These are phyloP conservation scores for Plasmodium vinckei DNA, from an alignment of 169 alveolate genomes.

Conservation along the genomic window DNA sequence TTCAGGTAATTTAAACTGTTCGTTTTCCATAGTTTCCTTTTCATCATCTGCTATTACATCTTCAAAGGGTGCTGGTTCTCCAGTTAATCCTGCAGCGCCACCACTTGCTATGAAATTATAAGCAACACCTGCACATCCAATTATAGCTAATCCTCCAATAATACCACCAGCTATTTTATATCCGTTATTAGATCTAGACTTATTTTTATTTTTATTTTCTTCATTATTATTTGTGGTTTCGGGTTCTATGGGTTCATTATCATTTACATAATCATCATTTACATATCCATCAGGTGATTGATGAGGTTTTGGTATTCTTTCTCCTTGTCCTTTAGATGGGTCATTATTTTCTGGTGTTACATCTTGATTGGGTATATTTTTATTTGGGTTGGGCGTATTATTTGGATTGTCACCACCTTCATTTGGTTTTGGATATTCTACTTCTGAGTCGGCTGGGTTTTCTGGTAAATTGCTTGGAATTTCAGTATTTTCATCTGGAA, in stretches of 20 bases:
- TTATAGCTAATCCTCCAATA: constrained; percentile 58
- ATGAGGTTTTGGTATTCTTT: background rate
- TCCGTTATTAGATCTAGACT: constrained; percentile 16
- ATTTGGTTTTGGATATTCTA: too few species aligned
- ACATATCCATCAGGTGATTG: background rate
- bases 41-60: constrained; percentile 60
- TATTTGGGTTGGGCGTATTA: background rate
- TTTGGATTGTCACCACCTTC: background rate
- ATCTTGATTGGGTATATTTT: background rate
- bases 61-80: constrained; percentile 57
- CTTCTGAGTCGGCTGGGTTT: too few species aligned
- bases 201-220: constrained; percentile 5
- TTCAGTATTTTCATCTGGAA: too few species aligned
- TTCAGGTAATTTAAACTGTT: constrained; percentile 75
- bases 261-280: background rate
- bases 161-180: constrained; percentile 76
- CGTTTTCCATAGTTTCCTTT: constrained; percentile 26
- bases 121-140: constrained; percentile 52
- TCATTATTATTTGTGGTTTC: background rate
- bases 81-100: constrained; percentile 20
- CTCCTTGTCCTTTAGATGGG: background rate
- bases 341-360: background rate
- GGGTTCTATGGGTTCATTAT: background rate
- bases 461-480: too few species aligned
- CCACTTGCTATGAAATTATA: constrained; percentile 30